These are phyloP conservation scores for Cunninghamia lanceolata DNA, from an alignment of 75 land plant species.

Conservation along the genomic window DNA sequence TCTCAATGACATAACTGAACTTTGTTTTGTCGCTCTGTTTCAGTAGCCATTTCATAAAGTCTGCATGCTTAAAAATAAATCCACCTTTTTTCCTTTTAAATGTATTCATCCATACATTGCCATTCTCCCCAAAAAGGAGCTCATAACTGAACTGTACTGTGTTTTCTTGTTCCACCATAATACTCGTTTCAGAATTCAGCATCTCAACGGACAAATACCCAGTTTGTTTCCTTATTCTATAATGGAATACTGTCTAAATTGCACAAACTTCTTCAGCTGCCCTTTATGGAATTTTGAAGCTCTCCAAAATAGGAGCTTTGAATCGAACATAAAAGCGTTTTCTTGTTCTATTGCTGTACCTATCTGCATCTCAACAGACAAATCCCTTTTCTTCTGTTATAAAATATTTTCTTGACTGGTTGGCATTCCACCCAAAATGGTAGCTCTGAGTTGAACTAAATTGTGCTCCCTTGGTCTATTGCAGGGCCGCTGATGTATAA, in stretches of 20 bases:
- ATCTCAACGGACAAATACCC: neutral
- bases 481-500: conserved; percentile 74
- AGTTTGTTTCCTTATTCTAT: neutral
- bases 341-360: neutral
- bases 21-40: too few species aligned
- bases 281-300: neutral
- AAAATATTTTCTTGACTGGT: neutral
- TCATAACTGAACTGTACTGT: neutral
- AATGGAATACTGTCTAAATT: too few species aligned
- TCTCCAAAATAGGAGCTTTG: neutral
- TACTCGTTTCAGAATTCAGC: neutral
- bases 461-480: neutral
- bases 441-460: neutral
- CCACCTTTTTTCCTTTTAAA: neutral
- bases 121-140: neutral
- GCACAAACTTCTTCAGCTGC: neutral
- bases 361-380: neutral
- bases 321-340: neutral
- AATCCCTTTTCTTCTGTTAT: neutral
- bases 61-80: neutral
- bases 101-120: neutral
- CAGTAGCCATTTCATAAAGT: neutral
- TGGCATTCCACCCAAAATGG: neutral
- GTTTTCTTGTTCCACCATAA: neutral
- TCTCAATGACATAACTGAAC: too few species aligned